Evolutionary conservation across 139 green algal genomes (phyloP).

Genomic region (Klebsormidium nitens): DNA sequence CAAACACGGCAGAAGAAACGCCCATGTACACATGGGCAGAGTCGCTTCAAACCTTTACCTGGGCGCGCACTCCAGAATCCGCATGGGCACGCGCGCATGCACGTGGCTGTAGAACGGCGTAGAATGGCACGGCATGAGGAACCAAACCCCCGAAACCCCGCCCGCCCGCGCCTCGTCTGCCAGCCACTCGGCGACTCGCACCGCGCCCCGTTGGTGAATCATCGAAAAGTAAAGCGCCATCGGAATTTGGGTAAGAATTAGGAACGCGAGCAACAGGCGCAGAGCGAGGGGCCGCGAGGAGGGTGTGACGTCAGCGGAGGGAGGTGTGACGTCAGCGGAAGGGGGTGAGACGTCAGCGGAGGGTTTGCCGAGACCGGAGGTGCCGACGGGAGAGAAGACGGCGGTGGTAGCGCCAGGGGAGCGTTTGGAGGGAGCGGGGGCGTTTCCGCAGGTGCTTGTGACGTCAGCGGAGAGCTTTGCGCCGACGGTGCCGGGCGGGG

Average conservation of each 20-base stretch:
- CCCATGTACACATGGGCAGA: background rate
- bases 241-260: constrained; percentile 12
- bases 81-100: constrained; percentile 12
- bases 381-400: background rate
- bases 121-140: constrained; percentile 24
- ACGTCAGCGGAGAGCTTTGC: no score
- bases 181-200: constrained; percentile 2
- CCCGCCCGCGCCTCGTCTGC: background rate
- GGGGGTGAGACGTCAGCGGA: no score
- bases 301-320: no score
- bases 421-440: no score
- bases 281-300: no score
- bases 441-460: no score
- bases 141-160: background rate
- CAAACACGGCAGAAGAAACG: background rate
- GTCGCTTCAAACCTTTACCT: background rate
- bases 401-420: no score
- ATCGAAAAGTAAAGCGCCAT: constrained; percentile 26
- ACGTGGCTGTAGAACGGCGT: constrained; percentile 20
- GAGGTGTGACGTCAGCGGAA: no score
- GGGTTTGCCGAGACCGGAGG: no score
- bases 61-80: constrained; percentile 16
- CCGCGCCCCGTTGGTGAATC: constrained; percentile 4
- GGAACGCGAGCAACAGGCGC: background rate
- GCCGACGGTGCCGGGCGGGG: no score